Conservation (phyloP, 1,139 yeast genomes). For the Geotrichum klebahnii region DNA sequence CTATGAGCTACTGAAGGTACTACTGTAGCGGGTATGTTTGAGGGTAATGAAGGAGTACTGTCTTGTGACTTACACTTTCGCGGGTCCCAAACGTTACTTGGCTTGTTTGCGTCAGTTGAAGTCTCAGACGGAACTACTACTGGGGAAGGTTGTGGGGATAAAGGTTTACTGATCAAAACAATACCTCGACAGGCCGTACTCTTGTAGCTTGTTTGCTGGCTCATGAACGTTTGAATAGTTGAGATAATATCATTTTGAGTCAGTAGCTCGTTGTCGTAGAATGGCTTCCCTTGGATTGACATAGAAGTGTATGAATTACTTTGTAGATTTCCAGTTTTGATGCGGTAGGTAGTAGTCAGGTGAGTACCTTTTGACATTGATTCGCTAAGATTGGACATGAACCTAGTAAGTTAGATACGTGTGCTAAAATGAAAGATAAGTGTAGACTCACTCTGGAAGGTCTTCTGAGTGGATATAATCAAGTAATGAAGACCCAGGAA, state of each 20-base stretch:
- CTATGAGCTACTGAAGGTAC: too few species aligned
- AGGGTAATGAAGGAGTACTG: too few species aligned
- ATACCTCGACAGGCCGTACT: not conserved
- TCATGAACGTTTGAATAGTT: not conserved
- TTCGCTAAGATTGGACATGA: constrained; percentile 1
- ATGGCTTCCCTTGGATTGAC: constrained; percentile 5
- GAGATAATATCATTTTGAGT: not conserved
- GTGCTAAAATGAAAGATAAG: not conserved
- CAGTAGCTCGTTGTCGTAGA: constrained; percentile 1
- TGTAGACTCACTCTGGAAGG: constrained; percentile 1
- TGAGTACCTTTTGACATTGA: constrained; percentile 2
- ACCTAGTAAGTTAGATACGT: constrained; percentile 2
- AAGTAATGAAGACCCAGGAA: constrained; percentile 4
- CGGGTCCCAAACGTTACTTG: not conserved
- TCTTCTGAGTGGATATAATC: constrained; percentile 11
- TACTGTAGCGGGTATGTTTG: too few species aligned
- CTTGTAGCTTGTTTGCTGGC: not conserved
- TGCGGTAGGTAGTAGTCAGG: not conserved
- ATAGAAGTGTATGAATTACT: constrained; percentile 2
- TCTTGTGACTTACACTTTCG: not conserved
- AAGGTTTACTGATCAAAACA: not conserved
- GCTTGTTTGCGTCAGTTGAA: too few species aligned
- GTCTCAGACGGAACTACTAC: too few species aligned
- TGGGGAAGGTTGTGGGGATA: too few species aligned
- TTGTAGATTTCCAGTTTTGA: constrained; percentile 2